These are phyloP conservation scores for Penicillium vulpinum DNA, from an alignment of 2,329 filamentous ascomycete species.

Conservation along the genomic window DNA sequence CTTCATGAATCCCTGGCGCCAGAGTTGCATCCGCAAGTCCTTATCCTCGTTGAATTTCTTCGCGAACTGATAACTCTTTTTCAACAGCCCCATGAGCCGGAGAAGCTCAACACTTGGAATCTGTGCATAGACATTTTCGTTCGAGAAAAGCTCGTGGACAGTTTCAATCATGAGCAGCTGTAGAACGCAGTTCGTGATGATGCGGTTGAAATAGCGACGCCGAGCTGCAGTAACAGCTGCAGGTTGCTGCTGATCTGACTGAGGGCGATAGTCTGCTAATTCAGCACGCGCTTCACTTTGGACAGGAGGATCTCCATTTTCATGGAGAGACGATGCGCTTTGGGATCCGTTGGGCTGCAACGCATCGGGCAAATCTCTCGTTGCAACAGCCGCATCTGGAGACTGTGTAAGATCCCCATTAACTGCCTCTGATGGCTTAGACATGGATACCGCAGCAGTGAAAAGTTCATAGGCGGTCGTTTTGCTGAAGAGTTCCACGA, in stretches of 20 bases:
- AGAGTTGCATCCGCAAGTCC: constrained; percentile 88
- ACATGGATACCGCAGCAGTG: constrained; percentile 66
- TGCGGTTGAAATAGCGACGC: constrained; percentile 95
- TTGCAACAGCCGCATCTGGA: constrained; percentile 23
- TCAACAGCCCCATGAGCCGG: constrained; percentile 87
- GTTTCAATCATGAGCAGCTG: constrained; percentile 99
- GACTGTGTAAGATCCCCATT: constrained; percentile 27
- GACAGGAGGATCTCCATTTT: constrained; percentile 35
- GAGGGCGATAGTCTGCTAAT: constrained; percentile 85
- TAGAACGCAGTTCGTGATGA: constrained; percentile 96
- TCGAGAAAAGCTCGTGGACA: constrained; percentile 97
- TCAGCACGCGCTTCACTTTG: constrained; percentile 42
- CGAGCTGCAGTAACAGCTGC: constrained; percentile 90
- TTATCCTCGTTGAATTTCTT: constrained; percentile 98
- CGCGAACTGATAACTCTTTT: constrained; percentile 95
- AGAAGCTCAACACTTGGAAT: constrained; percentile 90
- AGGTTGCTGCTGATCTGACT: constrained; percentile 77
- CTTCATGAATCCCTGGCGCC: constrained; percentile 99
- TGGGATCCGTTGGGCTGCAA: constrained; percentile 33
- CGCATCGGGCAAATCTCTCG: constrained; percentile 24
- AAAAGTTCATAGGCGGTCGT: constrained; percentile 96
- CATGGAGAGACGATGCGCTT: constrained; percentile 32
- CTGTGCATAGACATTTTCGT: constrained; percentile 88
- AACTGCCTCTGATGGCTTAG: constrained; percentile 37
- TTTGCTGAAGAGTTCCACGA: constrained; percentile 90